These are phyloP conservation scores for Pythium brassicae DNA, from an alignment of 352 stramenopile species.

Conservation along the genomic window DNA sequence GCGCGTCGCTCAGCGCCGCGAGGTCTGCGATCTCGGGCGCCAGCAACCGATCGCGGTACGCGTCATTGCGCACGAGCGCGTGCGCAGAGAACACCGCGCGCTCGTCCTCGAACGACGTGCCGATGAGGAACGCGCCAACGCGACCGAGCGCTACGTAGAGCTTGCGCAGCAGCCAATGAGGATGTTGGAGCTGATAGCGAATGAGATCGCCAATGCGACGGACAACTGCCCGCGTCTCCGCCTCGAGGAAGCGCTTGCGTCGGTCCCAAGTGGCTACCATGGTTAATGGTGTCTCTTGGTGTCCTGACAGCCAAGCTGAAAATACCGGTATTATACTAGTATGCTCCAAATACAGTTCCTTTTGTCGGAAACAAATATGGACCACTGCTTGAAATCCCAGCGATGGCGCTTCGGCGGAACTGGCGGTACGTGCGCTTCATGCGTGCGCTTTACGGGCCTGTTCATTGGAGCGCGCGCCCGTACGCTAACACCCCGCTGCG, in stretches of 20 bases:
- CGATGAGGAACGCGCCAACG: conserved; percentile 32
- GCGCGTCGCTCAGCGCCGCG: conserved; percentile 46
- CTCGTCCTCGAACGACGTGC: conserved; percentile 43
- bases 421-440: conserved; percentile 26
- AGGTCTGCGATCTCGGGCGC: conserved; percentile 55
- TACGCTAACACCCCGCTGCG: too few relatives aligned
- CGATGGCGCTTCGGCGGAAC: conserved; percentile 21
- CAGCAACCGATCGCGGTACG: conserved; percentile 58
- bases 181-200: neutral
- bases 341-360: too few relatives aligned
- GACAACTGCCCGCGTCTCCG: too few relatives aligned
- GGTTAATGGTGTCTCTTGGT: too few relatives aligned
- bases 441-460: neutral
- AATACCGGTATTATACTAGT: too few relatives aligned
- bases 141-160: conserved; percentile 10
- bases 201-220: too few relatives aligned
- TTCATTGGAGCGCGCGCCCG: too few relatives aligned
- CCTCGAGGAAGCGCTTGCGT: too few relatives aligned
- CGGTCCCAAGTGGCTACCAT: too few relatives aligned
- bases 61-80: conserved; percentile 51
- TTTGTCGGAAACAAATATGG: too few relatives aligned
- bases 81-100: conserved; percentile 33
- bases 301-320: too few relatives aligned
- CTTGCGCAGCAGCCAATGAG: neutral
- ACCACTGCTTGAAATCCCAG: too few relatives aligned